These are phyloP conservation scores for Xerocomus minutiporus DNA, from an alignment of 1,284 basidiomycete genomes.

Conservation along the genomic window DNA sequence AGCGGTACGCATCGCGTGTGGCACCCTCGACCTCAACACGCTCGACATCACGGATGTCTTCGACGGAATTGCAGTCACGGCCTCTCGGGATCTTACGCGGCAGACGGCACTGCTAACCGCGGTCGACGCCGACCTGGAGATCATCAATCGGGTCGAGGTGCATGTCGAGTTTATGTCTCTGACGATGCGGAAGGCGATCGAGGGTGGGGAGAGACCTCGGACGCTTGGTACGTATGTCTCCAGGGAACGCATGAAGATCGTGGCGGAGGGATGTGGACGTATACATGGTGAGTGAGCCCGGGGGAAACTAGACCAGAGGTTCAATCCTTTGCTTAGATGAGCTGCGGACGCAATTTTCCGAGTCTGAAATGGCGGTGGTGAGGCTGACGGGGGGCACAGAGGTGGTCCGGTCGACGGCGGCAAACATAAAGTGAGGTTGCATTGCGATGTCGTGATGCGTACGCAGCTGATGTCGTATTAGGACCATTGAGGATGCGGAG, in stretches of 20 bases:
- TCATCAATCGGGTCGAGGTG: constrained; percentile 59
- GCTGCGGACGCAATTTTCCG: constrained; percentile 47
- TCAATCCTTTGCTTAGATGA: constrained; percentile 43
- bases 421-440: constrained; percentile 45
- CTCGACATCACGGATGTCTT: constrained; percentile 67
- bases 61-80: constrained; percentile 52
- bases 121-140: constrained; percentile 63
- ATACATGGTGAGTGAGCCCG: constrained; percentile 52
- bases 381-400: constrained; percentile 57
- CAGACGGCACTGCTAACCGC: constrained; percentile 58
- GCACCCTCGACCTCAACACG: constrained; percentile 64
- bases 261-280: constrained; percentile 67
- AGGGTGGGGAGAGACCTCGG: constrained; percentile 59
- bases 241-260: constrained; percentile 71
- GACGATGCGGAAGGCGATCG: constrained; percentile 59
- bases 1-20: constrained; percentile 63
- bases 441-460: background rate
- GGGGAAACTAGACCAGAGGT: background rate
- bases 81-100: constrained; percentile 57
- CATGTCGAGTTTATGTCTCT: constrained; percentile 73
- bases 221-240: constrained; percentile 80
- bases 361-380: constrained; percentile 51
- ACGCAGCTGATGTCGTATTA: constrained; percentile 26
- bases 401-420: constrained; percentile 48
- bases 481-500: constrained; percentile 59